These are phyloP conservation scores for Penicillium samsonianum DNA, from an alignment of 495 filamentous ascomycete genomes.

Conservation along the genomic window DNA sequence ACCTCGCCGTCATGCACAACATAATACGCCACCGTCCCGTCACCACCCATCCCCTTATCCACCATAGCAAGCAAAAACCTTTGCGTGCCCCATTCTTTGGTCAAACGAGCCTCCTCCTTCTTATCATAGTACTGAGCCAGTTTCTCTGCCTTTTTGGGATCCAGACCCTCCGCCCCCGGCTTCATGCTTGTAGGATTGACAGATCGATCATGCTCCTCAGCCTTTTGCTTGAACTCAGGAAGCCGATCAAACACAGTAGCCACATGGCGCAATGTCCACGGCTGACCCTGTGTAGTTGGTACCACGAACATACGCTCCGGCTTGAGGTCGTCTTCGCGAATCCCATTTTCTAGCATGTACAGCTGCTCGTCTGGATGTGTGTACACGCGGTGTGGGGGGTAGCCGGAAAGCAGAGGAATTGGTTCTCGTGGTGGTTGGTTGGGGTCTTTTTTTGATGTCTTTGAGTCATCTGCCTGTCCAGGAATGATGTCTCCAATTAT, in stretches of 20 bases:
- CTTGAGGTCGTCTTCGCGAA: conserved; percentile 49
- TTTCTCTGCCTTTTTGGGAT: conserved; percentile 33
- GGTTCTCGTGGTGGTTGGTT: conserved; percentile 18
- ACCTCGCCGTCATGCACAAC: conserved; percentile 93
- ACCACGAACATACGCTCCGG: conserved; percentile 81
- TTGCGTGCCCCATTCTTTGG: conserved; percentile 57
- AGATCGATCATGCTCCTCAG: conserved; percentile 32
- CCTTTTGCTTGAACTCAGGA: conserved; percentile 25
- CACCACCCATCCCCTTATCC: conserved; percentile 60
- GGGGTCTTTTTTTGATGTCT: conserved; percentile 16
- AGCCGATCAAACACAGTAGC: conserved; percentile 80
- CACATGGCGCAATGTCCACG: conserved; percentile 76
- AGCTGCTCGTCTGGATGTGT: conserved; percentile 92
- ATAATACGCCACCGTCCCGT: conserved; percentile 95
- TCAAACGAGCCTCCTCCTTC: conserved; percentile 33
- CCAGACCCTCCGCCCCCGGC: not conserved
- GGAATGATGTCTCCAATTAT: conserved; percentile 49
- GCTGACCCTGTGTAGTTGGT: conserved; percentile 78
- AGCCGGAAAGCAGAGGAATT: conserved; percentile 72
- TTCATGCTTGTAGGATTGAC: not conserved
- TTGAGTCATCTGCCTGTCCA: conserved; percentile 41
- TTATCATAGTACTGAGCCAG: conserved; percentile 41
- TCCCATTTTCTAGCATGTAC: conserved; percentile 62
- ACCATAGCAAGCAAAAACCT: conserved; percentile 79
- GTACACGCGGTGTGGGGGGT: conserved; percentile 86